Evolutionary conservation across 2,329 filamentous ascomycete species (phyloP).

Genomic region (Colletotrichum spinosum): DNA sequence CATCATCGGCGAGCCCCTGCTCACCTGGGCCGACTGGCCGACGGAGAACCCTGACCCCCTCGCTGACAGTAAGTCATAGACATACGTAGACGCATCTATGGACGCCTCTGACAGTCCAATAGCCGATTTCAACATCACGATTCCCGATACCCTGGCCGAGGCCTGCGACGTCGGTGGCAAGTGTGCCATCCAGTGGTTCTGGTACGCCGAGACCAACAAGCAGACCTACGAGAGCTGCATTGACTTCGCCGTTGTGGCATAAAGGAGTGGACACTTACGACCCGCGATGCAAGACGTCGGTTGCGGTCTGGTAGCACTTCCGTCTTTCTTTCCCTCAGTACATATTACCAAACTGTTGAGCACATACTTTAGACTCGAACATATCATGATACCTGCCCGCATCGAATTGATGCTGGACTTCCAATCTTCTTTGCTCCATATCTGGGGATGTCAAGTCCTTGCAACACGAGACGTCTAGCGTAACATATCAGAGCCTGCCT

Average conservation of each 20-base stretch:
- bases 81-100: background rate
- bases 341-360: slow-evolving; percentile 17
- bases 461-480: too few species aligned
- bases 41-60: slow-evolving; percentile 36
- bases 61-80: slow-evolving; percentile 38
- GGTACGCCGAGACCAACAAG: slow-evolving; percentile 64
- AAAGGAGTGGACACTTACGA: too few species aligned
- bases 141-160: slow-evolving; percentile 58
- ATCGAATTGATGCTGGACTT: too few species aligned
- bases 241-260: slow-evolving; percentile 57
- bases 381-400: background rate
- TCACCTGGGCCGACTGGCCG: slow-evolving; percentile 50
- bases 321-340: slow-evolving; percentile 2
- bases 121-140: slow-evolving; percentile 63
- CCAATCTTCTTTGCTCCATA: too few species aligned
- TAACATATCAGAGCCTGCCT: too few species aligned
- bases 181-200: slow-evolving; percentile 69
- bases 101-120: slow-evolving; percentile 43
- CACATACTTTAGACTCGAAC: slow-evolving; percentile 8
- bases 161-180: slow-evolving; percentile 62
- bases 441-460: too few species aligned
- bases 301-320: background rate
- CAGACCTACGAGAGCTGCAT: slow-evolving; percentile 75
- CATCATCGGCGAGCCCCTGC: slow-evolving; percentile 61
- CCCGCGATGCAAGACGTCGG: background rate